These are phyloP conservation scores for Starmerella sirachaensis DNA, from an alignment of 805 yeast species.

Conservation along the genomic window DNA sequence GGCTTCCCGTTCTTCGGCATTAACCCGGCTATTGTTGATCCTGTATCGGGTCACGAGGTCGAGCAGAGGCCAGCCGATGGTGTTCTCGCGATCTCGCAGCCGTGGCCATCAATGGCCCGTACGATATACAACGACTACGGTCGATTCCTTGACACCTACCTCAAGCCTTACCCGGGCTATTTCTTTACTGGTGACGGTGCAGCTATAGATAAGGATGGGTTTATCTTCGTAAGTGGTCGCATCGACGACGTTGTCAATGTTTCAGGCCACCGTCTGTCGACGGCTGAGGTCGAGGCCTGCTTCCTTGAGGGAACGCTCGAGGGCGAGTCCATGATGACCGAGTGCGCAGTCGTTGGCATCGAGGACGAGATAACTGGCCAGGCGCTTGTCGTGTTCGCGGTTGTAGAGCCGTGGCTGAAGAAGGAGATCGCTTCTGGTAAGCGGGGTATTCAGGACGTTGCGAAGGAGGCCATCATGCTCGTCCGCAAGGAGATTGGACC, in stretches of 20 bases:
- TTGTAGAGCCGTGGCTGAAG: conserved; percentile 44
- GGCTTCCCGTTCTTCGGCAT: conserved; percentile 94
- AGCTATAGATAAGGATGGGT: conserved; percentile 92
- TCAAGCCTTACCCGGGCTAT: conserved; percentile 83
- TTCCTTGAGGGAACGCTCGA: conserved; percentile 34
- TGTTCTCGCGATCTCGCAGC: conserved; percentile 73
- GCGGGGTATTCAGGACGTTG: conserved; percentile 30
- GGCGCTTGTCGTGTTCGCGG: conserved; percentile 89
- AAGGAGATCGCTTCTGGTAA: conserved; percentile 32
- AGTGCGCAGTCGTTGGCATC: conserved; percentile 94
- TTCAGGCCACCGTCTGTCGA: conserved; percentile 94
- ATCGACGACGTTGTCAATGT: conserved; percentile 98
- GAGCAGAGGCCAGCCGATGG: conserved; percentile 89
- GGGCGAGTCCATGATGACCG: conserved; percentile 71
- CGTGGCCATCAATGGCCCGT: conserved; percentile 99
- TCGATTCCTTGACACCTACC: conserved; percentile 81
- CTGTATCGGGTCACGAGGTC: conserved; percentile 77
- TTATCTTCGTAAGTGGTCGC: conserved; percentile 95
- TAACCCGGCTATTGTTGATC: conserved; percentile 82
- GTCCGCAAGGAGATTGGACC: conserved; percentile 87
- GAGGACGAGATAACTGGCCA: conserved; percentile 94
- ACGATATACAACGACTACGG: conserved; percentile 81
- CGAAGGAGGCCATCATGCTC: conserved; percentile 67
- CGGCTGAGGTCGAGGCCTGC: conserved; percentile 95
- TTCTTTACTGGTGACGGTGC: conserved; percentile 99